Conservation (phyloP, 2,329 filamentous ascomycete species). For the Magnaporthiopsis rhizophila region DNA sequence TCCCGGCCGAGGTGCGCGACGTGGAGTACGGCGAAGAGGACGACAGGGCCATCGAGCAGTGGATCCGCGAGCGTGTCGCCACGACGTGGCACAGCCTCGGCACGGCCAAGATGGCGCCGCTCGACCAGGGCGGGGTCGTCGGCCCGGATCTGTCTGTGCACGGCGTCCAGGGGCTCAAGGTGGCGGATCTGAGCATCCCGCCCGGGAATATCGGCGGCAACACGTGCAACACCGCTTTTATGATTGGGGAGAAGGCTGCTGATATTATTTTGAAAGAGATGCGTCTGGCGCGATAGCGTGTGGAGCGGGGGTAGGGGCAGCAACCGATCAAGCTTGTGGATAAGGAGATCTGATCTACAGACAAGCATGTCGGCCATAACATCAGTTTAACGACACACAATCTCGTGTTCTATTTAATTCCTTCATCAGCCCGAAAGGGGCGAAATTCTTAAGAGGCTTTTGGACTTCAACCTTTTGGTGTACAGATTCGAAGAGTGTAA, state of each 20-base stretch:
- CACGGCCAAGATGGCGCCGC: constrained; percentile 33
- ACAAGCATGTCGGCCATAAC: too few relatives aligned
- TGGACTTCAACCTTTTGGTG: too few relatives aligned
- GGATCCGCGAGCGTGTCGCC: constrained; percentile 25
- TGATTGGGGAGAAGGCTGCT: constrained; percentile 39
- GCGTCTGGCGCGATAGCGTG: not conserved
- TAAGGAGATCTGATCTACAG: too few relatives aligned
- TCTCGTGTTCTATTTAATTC: too few relatives aligned
- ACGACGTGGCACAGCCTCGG: constrained; percentile 36
- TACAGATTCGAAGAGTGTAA: too few relatives aligned
- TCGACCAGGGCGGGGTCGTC: constrained; percentile 31
- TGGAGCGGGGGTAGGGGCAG: not conserved
- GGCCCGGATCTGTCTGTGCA: constrained; percentile 33
- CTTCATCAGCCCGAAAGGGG: too few relatives aligned
- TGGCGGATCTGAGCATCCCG: constrained; percentile 26
- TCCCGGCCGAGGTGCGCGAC: constrained; percentile 20
- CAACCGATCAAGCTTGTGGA: too few relatives aligned
- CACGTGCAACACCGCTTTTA: constrained; percentile 39
- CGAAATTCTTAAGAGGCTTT: too few relatives aligned
- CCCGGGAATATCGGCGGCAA: constrained; percentile 32
- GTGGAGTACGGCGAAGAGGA: constrained; percentile 34
- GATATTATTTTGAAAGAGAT: constrained; percentile 25
- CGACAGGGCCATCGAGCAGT: constrained; percentile 35
- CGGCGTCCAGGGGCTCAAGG: constrained; percentile 30
- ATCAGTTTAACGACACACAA: too few relatives aligned